phyloP scores from a whole-genome alignment of 75 land plant genomes.

The Pinus albicaulis region DNA sequence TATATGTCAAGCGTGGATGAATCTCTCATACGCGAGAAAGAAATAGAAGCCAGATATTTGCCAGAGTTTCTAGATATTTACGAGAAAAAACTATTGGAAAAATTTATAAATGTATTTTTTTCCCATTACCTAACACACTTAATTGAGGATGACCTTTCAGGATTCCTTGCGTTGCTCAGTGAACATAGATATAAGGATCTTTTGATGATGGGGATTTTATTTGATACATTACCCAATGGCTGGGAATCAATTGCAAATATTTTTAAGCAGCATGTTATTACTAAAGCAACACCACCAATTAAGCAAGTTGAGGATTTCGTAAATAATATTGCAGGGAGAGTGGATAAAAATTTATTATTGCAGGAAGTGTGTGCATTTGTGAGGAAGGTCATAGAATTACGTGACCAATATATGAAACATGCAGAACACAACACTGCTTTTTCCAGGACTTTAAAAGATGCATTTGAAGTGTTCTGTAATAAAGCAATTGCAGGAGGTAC shows the following conservation, averaged over 20 bases:
- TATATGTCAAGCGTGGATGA: slow-evolving; percentile 82
- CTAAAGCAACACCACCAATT: slow-evolving; percentile 71
- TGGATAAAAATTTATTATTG: slow-evolving; percentile 58
- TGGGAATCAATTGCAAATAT: too few relatives aligned
- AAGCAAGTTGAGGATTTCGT: slow-evolving; percentile 72
- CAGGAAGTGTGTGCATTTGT: slow-evolving; percentile 36
- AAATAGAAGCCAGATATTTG: slow-evolving; percentile 72
- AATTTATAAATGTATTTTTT: slow-evolving; percentile 78
- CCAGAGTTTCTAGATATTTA: slow-evolving; percentile 90
- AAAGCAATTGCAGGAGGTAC: slow-evolving; percentile 88
- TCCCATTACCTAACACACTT: slow-evolving; percentile 68
- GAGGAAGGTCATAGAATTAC: slow-evolving; percentile 36
- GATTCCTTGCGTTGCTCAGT: slow-evolving; percentile 21
- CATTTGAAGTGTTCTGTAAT: slow-evolving; percentile 86
- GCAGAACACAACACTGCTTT: slow-evolving; percentile 82
- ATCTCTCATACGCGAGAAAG: slow-evolving; percentile 77
- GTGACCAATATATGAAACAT: slow-evolving; percentile 78
- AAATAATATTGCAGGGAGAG: neutral
- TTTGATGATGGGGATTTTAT: too few relatives aligned
- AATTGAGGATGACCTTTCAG: slow-evolving; percentile 79
- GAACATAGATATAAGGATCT: too few relatives aligned
- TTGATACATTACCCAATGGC: too few relatives aligned
- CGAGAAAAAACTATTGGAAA: slow-evolving; percentile 81
- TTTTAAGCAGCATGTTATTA: too few relatives aligned
- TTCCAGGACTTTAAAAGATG: slow-evolving; percentile 84